Evolutionary conservation across 2,329 filamentous ascomycete species (phyloP), one percentile per base, ranked within the genome.

Genomic region (Clonostachys rosea): DNA sequence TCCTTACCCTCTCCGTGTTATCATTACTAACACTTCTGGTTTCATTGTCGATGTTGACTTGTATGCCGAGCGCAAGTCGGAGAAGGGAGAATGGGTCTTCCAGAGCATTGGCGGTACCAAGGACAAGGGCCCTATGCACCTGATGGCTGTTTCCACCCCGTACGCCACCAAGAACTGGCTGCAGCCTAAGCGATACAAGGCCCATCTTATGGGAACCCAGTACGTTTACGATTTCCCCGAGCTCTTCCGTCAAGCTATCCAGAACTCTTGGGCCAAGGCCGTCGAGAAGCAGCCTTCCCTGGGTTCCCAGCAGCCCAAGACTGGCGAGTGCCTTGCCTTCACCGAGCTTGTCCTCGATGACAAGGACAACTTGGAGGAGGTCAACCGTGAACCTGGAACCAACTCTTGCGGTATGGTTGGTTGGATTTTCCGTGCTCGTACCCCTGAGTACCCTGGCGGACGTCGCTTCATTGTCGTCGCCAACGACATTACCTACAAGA

Each of bases 141-240:
- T 99, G 68, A 82, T 95, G 62, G 84, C 91, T 6, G 91, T 97
- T 54, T 88, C 84, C 41, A 91, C 91, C 5, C 91, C 94, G 18
- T 99, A 99, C 70, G 87, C 92, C 36, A 96, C 92, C 63, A 99
- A 99, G 84, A 95, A 96, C 70, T 95, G 91, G 78, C 81, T 99
- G 51, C 94, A 99, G 74, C 94, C 94, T 52, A 97, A 97, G 84
- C 85, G 94, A 59, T 97, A 99, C 84, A 96, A 96, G 86, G 94
- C 94, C 56, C 94, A 99, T 67, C 76, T 97, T 52, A 96, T 99
- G 91, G 94, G 94, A 54, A 99, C 94, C 30, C 94, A 99, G 71
- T 99, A 96, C 66, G 94, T 97, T 47, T 99, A 99, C 67, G 94
- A 99, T 70, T 99, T 99, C 86, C 94, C 94, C 33, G 94, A 99